These are phyloP conservation scores for Elsinoe perseae DNA, from an alignment of 2,329 filamentous ascomycete species.

Conservation along the genomic window DNA sequence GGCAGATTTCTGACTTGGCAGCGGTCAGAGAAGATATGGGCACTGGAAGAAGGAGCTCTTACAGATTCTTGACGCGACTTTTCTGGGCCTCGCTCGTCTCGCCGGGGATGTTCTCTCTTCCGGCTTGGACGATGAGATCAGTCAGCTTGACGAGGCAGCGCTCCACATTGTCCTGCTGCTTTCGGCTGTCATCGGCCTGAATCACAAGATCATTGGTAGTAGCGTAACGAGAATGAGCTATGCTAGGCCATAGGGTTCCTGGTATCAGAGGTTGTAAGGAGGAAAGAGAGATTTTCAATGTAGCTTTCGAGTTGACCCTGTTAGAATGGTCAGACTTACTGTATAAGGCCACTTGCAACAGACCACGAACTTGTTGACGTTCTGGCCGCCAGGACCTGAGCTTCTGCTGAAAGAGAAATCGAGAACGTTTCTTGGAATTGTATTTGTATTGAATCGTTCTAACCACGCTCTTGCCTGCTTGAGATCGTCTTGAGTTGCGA, in stretches of 20 bases:
- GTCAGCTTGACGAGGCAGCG: conserved; percentile 52
- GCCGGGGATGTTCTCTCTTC: conserved; percentile 47
- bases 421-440: conserved; percentile 50
- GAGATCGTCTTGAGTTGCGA: conserved; percentile 17
- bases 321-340: conserved; percentile 9
- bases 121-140: conserved; percentile 46
- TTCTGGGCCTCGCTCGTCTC: conserved; percentile 52
- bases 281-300: conserved; percentile 49
- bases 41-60: conserved; percentile 24
- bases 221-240: conserved; percentile 49
- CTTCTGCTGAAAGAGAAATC: conserved; percentile 56
- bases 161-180: conserved; percentile 53
- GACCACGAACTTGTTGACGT: conserved; percentile 57
- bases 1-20: conserved; percentile 46
- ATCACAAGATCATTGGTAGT: conserved; percentile 50
- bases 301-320: conserved; percentile 61
- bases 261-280: conserved; percentile 49
- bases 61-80: conserved; percentile 49
- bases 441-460: conserved; percentile 43
- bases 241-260: conserved; percentile 43
- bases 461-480: conserved; percentile 42
- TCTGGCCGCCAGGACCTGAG: conserved; percentile 58
- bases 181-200: conserved; percentile 56
- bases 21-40: not conserved
- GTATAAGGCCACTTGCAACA: not conserved